Evolutionary conservation across 371 early-diverging fungal genomes (phyloP).

Genomic region (Rhizomucor pusillus): DNA sequence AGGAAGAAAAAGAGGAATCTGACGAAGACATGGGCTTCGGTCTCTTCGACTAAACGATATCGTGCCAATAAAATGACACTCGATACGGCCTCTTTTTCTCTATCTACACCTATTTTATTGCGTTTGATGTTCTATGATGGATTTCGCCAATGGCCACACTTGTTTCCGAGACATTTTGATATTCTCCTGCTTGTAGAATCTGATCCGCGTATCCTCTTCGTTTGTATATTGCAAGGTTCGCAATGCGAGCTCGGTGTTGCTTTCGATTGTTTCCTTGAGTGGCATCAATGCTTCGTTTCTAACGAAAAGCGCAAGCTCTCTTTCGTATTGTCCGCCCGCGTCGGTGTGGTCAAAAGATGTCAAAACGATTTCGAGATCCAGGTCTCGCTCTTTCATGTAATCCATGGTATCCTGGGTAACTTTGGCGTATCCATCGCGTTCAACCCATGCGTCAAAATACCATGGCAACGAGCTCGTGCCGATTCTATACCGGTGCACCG

Average conservation of each 20-base stretch:
- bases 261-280: conserved; percentile 29
- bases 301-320: conserved; percentile 61
- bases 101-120: too few species aligned
- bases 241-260: conserved; percentile 10
- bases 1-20: conserved; percentile 86
- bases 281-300: conserved; percentile 12
- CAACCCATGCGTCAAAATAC: conserved; percentile 51
- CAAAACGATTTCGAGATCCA: conserved; percentile 63
- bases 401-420: conserved; percentile 19
- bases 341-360: conserved; percentile 53
- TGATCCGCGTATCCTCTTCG: conserved; percentile 8
- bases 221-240: conserved; percentile 1
- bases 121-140: conserved; percentile 6
- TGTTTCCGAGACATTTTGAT: conserved; percentile 66
- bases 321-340: conserved; percentile 46
- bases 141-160: conserved; percentile 60
- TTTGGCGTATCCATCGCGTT: conserved; percentile 30
- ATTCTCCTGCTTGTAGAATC: conserved; percentile 54
- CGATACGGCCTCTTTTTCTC: too few species aligned
- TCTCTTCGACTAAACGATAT: conserved; percentile 40
- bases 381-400: conserved; percentile 33
- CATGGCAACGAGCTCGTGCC: conserved; percentile 70
- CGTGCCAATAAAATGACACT: too few species aligned
- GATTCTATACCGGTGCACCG: conserved; percentile 35
- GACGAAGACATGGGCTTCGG: conserved; percentile 70